phyloP scores from a whole-genome alignment of 1,284 basidiomycete species.

The Ustilago tritici region DNA sequence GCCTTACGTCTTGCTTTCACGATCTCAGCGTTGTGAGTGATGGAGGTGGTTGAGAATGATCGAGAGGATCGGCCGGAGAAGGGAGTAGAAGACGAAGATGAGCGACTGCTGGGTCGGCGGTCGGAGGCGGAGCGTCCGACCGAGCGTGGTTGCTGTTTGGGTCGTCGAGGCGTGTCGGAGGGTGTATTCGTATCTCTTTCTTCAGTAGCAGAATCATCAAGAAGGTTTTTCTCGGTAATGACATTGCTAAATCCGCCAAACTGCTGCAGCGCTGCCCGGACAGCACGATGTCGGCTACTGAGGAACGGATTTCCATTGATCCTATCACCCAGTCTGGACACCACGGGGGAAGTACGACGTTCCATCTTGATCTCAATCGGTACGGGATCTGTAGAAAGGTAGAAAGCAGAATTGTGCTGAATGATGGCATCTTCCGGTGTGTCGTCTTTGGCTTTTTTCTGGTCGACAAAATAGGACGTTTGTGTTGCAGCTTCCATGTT shows the following conservation, averaged over 20 bases:
- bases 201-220: background rate
- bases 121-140: background rate
- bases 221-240: slow-evolving; percentile 13
- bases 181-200: background rate
- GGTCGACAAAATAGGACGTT: slow-evolving; percentile 35
- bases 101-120: background rate
- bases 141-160: background rate
- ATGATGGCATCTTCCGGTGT: slow-evolving; percentile 45
- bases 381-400: slow-evolving; percentile 24
- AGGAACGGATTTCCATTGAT: background rate
- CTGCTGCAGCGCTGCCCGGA: slow-evolving; percentile 25
- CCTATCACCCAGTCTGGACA: slow-evolving; percentile 14
- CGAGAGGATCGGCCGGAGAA: background rate
- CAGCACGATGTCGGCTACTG: background rate
- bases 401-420: slow-evolving; percentile 23
- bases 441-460: slow-evolving; percentile 20
- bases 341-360: slow-evolving; percentile 18
- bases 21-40: slow-evolving; percentile 7
- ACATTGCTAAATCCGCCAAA: slow-evolving; percentile 40
- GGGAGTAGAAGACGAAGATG: background rate
- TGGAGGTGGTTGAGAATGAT: slow-evolving; percentile 22
- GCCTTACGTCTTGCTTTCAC: slow-evolving; percentile 52
- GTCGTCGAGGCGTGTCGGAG: background rate
- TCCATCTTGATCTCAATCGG: slow-evolving; percentile 44
- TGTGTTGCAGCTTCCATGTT: slow-evolving; percentile 22